A percentile compares a stretch with the other conserved stretches of the same genome.
These are phyloP conservation scores for Seiridium cupressi DNA, from an alignment of 2,329 filamentous ascomycete species.

Conservation along the genomic window DNA sequence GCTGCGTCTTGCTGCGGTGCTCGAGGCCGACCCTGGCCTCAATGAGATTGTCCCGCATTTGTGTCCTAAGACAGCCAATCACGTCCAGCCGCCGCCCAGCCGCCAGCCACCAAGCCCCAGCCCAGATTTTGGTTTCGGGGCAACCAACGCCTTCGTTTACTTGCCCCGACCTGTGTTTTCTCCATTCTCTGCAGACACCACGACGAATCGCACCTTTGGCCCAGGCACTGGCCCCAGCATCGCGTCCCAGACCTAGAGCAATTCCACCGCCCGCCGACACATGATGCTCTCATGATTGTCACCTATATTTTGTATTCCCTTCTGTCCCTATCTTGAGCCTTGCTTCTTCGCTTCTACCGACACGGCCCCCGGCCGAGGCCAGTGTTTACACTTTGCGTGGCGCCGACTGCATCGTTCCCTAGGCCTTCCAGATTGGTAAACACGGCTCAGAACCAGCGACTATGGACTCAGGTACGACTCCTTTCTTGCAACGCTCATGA, in stretches of 20 bases:
- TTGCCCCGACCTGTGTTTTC: conserved; percentile 7
- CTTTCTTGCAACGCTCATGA: not conserved
- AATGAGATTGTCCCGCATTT: not conserved
- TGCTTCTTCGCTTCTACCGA: not conserved
- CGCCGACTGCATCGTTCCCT: not conserved
- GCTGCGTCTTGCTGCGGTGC: not conserved
- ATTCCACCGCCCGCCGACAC: not conserved
- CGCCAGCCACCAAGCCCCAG: not conserved
- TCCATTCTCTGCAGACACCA: conserved; percentile 8
- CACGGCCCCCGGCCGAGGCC: conserved; percentile 7
- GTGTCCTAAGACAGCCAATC: not conserved
- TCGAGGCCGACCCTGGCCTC: not conserved
- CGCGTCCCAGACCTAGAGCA: not conserved
- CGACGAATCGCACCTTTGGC: not conserved
- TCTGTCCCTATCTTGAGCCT: not conserved
- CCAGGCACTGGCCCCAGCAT: not conserved
- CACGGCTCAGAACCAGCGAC: conserved; percentile 1
- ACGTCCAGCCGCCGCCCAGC: not conserved
- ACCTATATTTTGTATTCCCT: not conserved
- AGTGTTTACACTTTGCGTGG: conserved; percentile 10
- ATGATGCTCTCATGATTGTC: not conserved
- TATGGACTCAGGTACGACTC: conserved; percentile 12
- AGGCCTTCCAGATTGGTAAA: conserved; percentile 8
- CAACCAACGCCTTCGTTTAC: conserved; percentile 9
- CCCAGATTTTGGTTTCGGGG: conserved; percentile 9